Base-by-base conservation (phyloP, 495 filamentous ascomycete species). In the Margaritispora aquatica region DNA sequence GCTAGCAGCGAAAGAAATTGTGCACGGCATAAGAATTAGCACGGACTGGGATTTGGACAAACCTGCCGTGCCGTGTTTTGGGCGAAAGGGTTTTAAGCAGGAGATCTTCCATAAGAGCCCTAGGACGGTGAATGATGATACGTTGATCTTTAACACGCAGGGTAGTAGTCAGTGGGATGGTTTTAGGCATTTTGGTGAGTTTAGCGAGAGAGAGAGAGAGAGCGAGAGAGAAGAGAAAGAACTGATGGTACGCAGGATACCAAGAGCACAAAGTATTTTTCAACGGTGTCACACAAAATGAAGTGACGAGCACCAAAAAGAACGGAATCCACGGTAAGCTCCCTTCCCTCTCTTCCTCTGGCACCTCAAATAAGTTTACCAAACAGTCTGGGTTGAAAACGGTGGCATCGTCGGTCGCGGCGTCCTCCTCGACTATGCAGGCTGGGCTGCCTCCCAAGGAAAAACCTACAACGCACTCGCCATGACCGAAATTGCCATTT, bases 141-240 rank as follows among this genome's bases (percentile, higher is more conserved):
- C 75, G n/a, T 65, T 79, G 47, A 26, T 17, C 1, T 51, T 65
- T 62, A 84, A 84, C 63, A 82, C 80, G 1, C 80, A 84, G 70
- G 70, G 72, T 24, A 75, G 73, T 48, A 75, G 70, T 2, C 81
- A 84, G 62, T 83, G 80, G 81, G 80, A 83, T 73, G 79, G 80
- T 7, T 78, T 83, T 47, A 62, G 78, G 31, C 78, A 82, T 68
- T 81, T 72, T 62, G 77, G 75, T 70, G 74, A 78, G 57, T 75
- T 75, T 26, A 8, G 29, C 19, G n/a, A n/a, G n/a, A n/a, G n/a
- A n/a, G n/a, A n/a, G n/a, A n/a, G n/a, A n/a, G 26, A 15, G n/a
- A 20, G 31, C 15, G 26, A 34, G 26, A 51, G 31, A 41, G 27
- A 19, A 41, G 49, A 41, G 13, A 17, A 24, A 8, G 26, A n/a